Base-by-base conservation (phyloP, 73 alveolate species). In the Symbiodinium natans region DNA sequence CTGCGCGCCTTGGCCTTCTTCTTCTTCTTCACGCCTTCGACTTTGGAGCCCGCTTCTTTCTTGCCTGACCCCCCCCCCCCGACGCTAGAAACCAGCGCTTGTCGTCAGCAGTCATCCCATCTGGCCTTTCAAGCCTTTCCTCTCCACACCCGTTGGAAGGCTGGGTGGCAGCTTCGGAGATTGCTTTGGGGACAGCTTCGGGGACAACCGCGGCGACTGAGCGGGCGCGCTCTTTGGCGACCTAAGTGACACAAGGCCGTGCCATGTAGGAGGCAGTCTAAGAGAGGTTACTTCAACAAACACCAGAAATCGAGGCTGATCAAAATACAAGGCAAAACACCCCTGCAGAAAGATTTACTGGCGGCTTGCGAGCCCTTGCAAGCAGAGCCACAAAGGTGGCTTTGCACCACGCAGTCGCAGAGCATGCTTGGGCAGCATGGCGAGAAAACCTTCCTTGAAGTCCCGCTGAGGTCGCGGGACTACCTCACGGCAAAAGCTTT, bases 381-480 rank as follows among this genome's bases (percentile, higher is more conserved):
- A 23, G 80, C 80, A 23, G 80, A 29, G 80, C 80, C 4, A 36
- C 80, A 36, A 63, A 23, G 80, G 80, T 36, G 19, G 80, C 80
- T 63, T 63, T 36, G 80, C 40, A 9, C 80, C 38, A 25, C 80
- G 80, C 80, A 71, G 77, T 38, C 89, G 86, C 86, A 89, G 48
- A 39, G 95, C 97, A 56, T 33, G 46, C 88, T 90, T 90, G 54
- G 97, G 97, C 77, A 90, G 29, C n/a, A 42, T 33, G 17, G 97
- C 83, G 38, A 90, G 97, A 80, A 90, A 90, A 34, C 97, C 88
- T 33, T 40, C 52, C 15, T 85, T 84, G 77, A 90, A 90, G 54
- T 90, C 97, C n/a, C 97, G 97, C 77, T 41, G 89, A 33, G 77
- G 54, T n/a, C 97, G 27, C 17, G 97, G 97, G 10, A 90, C 68